Base-by-base conservation (phyloP, 2,329 filamentous ascomycete species). In the Colletotrichum cuscutae region DNA sequence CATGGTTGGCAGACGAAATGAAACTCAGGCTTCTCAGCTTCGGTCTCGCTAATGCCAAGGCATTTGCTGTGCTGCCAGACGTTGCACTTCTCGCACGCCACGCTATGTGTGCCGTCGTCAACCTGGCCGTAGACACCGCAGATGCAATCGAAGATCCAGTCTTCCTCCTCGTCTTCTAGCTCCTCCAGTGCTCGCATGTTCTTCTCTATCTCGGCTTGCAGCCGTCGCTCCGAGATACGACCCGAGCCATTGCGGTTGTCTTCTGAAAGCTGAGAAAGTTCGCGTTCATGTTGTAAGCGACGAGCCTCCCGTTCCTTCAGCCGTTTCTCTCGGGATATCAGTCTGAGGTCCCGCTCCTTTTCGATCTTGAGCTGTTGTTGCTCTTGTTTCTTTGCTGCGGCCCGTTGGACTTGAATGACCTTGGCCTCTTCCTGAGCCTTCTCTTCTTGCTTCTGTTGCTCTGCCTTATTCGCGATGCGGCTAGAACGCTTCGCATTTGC, bases 11-110 rank as follows among this genome's bases (percentile, higher is more conserved):
- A 98, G 75, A 98, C 82, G 79, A 98, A 98, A 74, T 94, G 91
- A 78, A 98, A 98, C 76, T 97, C 94, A 1, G 94, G 91, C 59
- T 91, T 88, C 75, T 98, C 96, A 0, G 95, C 95, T 74, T 95
- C 93, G 72, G 89, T 85, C 77, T 97, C 90, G 58, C 89, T 89
- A 75, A 98, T 93, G 53, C 92, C 93, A 72, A 98, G 89, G 79
- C 97, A 99, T 78, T 93, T 94, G 86, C 95, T 97, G 80, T 99
- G 97, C 81, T 98, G 96, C 97, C 97, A 99, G 60, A 97, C 92
- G 79, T 93, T 97, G 86, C 97, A 99, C 76, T 88, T 92, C 80
- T 99, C 97, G 83, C 97, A 99, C 32, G 95, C 94, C 75, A 99
- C 92, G 80, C 95, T 98, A 80, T 98, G 95, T 8, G 94, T 93